Evolutionary conservation across 2,329 filamentous ascomycete genomes (phyloP).

Genomic region (Aspergillus sp.): DNA sequence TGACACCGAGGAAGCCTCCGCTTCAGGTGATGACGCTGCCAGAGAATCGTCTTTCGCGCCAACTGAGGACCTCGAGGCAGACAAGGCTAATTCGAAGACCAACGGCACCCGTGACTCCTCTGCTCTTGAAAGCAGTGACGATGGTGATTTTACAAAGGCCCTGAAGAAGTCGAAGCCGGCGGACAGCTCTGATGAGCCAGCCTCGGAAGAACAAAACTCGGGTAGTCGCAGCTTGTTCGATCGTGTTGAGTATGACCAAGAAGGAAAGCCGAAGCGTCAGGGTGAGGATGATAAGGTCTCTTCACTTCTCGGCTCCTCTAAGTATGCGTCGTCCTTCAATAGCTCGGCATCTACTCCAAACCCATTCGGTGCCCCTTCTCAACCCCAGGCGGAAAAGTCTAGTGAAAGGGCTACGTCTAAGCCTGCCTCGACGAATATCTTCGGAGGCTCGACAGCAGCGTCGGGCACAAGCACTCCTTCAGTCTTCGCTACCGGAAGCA

Average conservation of each 20-base stretch:
- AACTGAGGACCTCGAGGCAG: conserved; percentile 14
- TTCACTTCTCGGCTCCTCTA: conserved; percentile 24
- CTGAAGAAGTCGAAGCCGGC: conserved; percentile 23
- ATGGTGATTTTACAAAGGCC: conserved; percentile 23
- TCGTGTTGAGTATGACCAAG: conserved; percentile 28
- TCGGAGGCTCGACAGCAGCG: conserved; percentile 26
- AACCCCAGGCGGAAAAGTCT: conserved; percentile 13
- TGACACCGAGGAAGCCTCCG: conserved; percentile 27
- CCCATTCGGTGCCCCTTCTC: conserved; percentile 17
- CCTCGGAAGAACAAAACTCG: conserved; percentile 18
- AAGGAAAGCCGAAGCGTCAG: conserved; percentile 27
- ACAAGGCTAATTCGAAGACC: conserved; percentile 10
- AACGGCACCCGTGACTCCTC: conserved; percentile 13
- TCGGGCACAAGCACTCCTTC: conserved; percentile 17
- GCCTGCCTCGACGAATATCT: conserved; percentile 23
- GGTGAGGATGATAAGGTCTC: conserved; percentile 20
- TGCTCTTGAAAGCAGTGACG: conserved; percentile 23
- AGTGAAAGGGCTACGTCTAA: conserved; percentile 13
- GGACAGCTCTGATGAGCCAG: conserved; percentile 8
- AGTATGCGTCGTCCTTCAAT: conserved; percentile 28
- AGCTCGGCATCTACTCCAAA: conserved; percentile 24
- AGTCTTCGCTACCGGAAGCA: conserved; percentile 14
- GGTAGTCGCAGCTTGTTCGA: conserved; percentile 38
- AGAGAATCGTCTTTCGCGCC: conserved; percentile 19
- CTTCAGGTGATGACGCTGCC: conserved; percentile 19